phyloP scores from a whole-genome alignment of 116 monocot genomes.

The Trichopus zeylanicus region DNA sequence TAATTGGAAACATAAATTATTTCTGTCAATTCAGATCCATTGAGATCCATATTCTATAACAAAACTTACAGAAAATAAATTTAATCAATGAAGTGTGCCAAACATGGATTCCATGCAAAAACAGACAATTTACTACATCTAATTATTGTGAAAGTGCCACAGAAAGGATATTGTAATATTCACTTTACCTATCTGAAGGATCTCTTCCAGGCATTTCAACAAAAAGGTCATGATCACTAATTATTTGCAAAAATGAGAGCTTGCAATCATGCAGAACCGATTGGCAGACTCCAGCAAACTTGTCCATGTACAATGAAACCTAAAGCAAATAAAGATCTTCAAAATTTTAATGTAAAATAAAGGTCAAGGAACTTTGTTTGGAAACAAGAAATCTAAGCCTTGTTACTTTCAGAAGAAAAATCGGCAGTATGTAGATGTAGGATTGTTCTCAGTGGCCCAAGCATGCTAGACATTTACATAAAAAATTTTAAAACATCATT shows the following conservation, averaged over 20 bases:
- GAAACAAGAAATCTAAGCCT: too few relatives aligned
- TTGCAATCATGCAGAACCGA: conserved; percentile 93
- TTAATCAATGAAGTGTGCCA: neutral
- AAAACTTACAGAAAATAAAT: neutral
- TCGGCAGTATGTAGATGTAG: too few relatives aligned
- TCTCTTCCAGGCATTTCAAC: conserved; percentile 99
- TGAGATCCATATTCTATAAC: neutral
- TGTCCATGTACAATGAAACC: conserved; percentile 99
- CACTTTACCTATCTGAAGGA: conserved; percentile 90
- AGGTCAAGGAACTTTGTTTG: too few relatives aligned
- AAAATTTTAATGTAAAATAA: neutral
- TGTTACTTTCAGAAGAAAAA: too few relatives aligned
- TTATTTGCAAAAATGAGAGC: conserved; percentile 91
- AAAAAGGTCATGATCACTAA: conserved; percentile 98
- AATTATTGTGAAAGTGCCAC: too few relatives aligned
- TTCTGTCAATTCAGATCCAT: neutral
- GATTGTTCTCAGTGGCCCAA: too few relatives aligned
- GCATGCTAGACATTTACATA: too few relatives aligned
- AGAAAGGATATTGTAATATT: too few relatives aligned
- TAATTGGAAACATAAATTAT: neutral
- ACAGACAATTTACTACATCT: too few relatives aligned
- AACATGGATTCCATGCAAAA: neutral
- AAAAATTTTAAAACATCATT: too few relatives aligned
- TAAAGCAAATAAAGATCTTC: conserved; percentile 16
- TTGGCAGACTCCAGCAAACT: conserved; percentile 95